Evolutionary conservation across 1,139 yeast genomes (phyloP).

Genomic region (Kluyveromyces sp.): DNA sequence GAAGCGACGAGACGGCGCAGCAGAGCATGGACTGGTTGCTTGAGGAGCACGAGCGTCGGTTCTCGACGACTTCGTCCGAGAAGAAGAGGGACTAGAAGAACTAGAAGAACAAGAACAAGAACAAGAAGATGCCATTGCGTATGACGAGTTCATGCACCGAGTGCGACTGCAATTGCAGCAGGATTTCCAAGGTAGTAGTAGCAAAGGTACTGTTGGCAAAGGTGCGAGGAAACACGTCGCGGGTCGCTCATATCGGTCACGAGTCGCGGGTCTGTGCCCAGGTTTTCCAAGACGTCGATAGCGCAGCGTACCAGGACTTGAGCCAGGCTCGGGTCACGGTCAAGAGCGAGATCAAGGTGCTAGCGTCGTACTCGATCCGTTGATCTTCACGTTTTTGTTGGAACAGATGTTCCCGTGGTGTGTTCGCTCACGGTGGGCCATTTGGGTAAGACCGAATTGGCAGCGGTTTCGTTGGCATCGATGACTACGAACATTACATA

Average conservation of each 20-base stretch:
- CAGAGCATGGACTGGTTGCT: constrained; percentile 55
- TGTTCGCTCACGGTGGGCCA: constrained; percentile 68
- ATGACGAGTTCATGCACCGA: constrained; percentile 36
- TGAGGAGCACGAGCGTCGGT: constrained; percentile 60
- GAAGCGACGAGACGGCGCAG: constrained; percentile 38
- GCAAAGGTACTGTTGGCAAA: constrained; percentile 4
- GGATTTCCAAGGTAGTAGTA: constrained; percentile 18
- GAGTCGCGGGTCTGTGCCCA: constrained; percentile 30
- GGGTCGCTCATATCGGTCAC: constrained; percentile 23
- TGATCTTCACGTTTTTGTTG: constrained; percentile 57
- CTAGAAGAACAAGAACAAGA: constrained; percentile 13
- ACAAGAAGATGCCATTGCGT: constrained; percentile 23
- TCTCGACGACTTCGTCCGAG: constrained; percentile 31
- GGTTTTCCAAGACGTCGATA: constrained; percentile 21
- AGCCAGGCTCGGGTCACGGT: constrained; percentile 41
- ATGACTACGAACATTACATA: constrained; percentile 83
- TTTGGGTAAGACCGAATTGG: constrained; percentile 61
- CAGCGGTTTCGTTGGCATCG: constrained; percentile 78
- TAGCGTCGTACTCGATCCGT: constrained; percentile 49
- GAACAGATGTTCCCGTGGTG: constrained; percentile 67
- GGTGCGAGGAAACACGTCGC: constrained; percentile 11
- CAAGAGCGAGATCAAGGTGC: constrained; percentile 39
- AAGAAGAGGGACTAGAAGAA: constrained; percentile 13
- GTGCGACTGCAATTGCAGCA: constrained; percentile 24
- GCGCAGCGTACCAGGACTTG: constrained; percentile 30